Evolutionary conservation across 1,139 yeast species (phyloP).

Genomic region (Hemisphaericaspora xylanilytica): DNA sequence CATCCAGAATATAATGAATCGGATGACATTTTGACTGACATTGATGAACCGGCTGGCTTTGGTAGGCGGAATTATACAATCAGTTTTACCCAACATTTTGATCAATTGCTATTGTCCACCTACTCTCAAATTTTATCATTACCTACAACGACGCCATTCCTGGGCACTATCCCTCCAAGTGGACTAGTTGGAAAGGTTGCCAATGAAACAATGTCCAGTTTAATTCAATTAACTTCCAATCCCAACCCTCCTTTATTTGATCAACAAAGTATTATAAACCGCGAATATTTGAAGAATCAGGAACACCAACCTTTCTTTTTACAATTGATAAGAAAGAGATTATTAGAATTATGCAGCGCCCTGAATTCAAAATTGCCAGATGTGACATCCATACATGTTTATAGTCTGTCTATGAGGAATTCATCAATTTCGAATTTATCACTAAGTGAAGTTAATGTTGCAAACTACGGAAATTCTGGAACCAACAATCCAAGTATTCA

Average conservation of each 20-base stretch:
- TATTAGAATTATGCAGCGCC: slow-evolving; percentile 37
- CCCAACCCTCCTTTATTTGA: slow-evolving; percentile 30
- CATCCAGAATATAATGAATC: slow-evolving; percentile 38
- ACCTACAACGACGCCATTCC: slow-evolving; percentile 49
- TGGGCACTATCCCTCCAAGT: slow-evolving; percentile 44
- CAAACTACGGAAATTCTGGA: slow-evolving; percentile 19
- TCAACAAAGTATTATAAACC: slow-evolving; percentile 31
- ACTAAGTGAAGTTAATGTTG: slow-evolving; percentile 40
- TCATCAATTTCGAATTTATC: slow-evolving; percentile 44
- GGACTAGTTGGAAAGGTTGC: slow-evolving; percentile 46
- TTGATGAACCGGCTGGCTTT: slow-evolving; percentile 30
- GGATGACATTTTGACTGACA: slow-evolving; percentile 44
- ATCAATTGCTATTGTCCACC: slow-evolving; percentile 35
- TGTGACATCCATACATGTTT: slow-evolving; percentile 27
- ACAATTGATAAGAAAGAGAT: slow-evolving; percentile 42
- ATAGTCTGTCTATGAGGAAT: slow-evolving; percentile 23
- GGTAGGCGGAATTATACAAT: slow-evolving; percentile 32
- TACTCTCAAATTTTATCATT: slow-evolving; percentile 37
- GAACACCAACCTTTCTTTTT: slow-evolving; percentile 42
- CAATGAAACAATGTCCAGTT: slow-evolving; percentile 36
- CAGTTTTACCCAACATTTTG: slow-evolving; percentile 37
- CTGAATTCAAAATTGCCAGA: slow-evolving; percentile 19
- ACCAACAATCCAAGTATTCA: slow-evolving; percentile 6
- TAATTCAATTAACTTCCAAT: slow-evolving; percentile 21
- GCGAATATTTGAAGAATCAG: slow-evolving; percentile 32